phyloP scores from a whole-genome alignment of 129 eudicot species.

The Saposhnikovia divaricata region DNA sequence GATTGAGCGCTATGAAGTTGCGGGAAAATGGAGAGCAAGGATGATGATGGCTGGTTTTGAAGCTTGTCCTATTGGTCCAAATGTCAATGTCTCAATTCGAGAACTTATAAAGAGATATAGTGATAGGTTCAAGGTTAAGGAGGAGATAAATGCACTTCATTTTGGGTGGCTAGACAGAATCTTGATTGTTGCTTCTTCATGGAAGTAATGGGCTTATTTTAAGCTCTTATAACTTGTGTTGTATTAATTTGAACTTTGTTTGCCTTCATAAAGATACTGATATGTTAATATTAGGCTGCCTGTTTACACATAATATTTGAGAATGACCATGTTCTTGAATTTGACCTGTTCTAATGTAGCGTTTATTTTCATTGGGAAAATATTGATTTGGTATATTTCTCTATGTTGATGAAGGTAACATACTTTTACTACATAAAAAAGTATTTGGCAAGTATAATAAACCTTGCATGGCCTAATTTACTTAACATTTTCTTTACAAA shows the following conservation, averaged over 20 bases:
- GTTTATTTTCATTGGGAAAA: neutral
- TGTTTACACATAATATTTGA: neutral
- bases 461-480: too few relatives aligned
- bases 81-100: slow-evolving; percentile 35
- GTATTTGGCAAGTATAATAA: too few relatives aligned
- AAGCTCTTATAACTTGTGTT: neutral
- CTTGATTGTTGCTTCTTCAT: slow-evolving; percentile 78
- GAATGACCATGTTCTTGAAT: neutral
- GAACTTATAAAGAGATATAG: slow-evolving; percentile 59
- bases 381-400: neutral
- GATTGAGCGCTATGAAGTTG: slow-evolving; percentile 87
- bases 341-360: neutral
- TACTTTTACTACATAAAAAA: too few relatives aligned
- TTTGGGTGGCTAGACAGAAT: slow-evolving; percentile 89
- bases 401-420: neutral
- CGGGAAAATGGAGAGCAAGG: slow-evolving; percentile 96
- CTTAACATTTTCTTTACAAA: too few relatives aligned
- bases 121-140: slow-evolving; percentile 63
- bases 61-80: slow-evolving; percentile 35
- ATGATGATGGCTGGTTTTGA: slow-evolving; percentile 96
- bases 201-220: slow-evolving; percentile 37
- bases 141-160: slow-evolving; percentile 57
- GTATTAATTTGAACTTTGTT: neutral
- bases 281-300: neutral
- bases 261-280: neutral